phyloP scores from a whole-genome alignment of 2,329 filamentous ascomycete genomes.

The Neonectria magnoliae region DNA sequence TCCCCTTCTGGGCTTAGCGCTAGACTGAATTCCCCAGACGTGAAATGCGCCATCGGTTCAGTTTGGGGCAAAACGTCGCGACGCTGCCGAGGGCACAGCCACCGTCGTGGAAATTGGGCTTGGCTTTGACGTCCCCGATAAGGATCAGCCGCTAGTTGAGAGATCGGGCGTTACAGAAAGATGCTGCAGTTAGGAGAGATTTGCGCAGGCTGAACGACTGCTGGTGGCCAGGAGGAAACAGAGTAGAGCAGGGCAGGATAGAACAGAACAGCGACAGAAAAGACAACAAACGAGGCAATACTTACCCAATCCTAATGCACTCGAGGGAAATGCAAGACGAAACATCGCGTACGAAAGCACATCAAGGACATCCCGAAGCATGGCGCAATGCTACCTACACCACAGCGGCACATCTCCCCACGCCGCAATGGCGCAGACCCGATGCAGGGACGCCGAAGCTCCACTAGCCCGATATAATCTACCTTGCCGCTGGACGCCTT shows the following conservation, averaged over 20 bases:
- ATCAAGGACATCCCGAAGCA: background rate
- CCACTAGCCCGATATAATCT: background rate
- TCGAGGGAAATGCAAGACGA: too few relatives aligned
- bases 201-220: background rate
- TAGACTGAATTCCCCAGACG: background rate
- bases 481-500: background rate
- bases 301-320: too few relatives aligned
- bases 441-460: background rate
- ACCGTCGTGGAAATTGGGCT: background rate
- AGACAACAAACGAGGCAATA: background rate
- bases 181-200: background rate
- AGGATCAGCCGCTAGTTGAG: background rate
- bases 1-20: background rate
- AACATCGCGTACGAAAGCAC: too few relatives aligned
- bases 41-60: background rate
- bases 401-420: background rate
- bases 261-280: background rate
- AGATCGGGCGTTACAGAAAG: background rate
- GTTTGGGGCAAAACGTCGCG: background rate
- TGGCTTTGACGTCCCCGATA: background rate
- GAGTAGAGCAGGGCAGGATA: background rate
- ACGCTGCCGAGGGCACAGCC: background rate
- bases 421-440: slow-evolving; percentile 24
- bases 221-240: background rate
- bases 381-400: background rate